Conservation (phyloP, 2,329 filamentous ascomycete species). For the Penicillium brevicompactum region DNA sequence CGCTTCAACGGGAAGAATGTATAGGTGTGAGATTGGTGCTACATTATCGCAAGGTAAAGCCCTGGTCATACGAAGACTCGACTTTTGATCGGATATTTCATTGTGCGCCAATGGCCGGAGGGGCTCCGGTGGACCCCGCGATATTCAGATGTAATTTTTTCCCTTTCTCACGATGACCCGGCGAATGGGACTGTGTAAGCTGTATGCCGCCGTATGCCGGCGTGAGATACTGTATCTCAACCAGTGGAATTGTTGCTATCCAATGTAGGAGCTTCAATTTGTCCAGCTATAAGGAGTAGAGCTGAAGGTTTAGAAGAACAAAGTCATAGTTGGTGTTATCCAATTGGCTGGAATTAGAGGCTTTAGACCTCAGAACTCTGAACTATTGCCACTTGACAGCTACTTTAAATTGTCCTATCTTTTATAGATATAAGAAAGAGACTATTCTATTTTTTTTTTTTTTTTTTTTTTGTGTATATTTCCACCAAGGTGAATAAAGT, state of each 20-base stretch:
- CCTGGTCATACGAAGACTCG: background rate
- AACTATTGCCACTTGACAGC: slow-evolving; percentile 9
- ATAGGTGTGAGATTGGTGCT: background rate
- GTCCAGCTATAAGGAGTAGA: background rate
- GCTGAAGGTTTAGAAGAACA: background rate
- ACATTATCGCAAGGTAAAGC: background rate
- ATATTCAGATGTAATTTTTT: slow-evolving; percentile 12
- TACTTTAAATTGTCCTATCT: slow-evolving; percentile 3
- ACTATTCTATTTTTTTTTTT: background rate
- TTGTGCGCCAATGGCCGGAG: slow-evolving; percentile 16
- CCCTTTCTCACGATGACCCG: background rate
- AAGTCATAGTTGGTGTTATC: background rate
- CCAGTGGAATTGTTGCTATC: background rate
- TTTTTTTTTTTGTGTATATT: background rate
- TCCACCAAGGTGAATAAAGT: background rate
- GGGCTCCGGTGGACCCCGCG: slow-evolving; percentile 25
- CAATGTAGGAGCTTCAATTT: background rate
- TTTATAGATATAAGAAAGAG: no score
- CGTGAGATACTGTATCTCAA: background rate
- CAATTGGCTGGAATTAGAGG: slow-evolving; percentile 15
- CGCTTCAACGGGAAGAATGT: background rate
- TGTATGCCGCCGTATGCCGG: background rate
- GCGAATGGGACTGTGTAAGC: background rate
- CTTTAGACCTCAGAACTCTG: slow-evolving; percentile 5
- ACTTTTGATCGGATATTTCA: slow-evolving; percentile 9